phyloP scores from a whole-genome alignment of 2,329 filamentous ascomycete genomes.

The Blastomyces parvus region DNA sequence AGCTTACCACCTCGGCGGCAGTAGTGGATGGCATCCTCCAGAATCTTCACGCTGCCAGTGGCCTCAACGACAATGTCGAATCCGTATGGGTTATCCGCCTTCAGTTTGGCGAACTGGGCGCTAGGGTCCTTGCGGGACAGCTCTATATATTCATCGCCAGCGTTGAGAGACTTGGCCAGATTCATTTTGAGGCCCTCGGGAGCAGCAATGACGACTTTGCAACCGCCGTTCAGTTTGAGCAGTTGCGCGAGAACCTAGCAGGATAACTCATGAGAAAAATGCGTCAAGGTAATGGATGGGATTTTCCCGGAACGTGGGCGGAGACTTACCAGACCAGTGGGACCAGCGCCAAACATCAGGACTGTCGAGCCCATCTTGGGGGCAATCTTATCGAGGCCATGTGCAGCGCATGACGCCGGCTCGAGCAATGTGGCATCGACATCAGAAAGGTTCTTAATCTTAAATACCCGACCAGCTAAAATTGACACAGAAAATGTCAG shows the following conservation, averaged over 20 bases:
- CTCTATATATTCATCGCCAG: slow-evolving; percentile 41
- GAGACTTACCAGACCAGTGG: slow-evolving; percentile 48
- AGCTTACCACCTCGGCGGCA: slow-evolving; percentile 62
- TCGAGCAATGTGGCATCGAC: slow-evolving; percentile 60
- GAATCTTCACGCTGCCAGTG: slow-evolving; percentile 58
- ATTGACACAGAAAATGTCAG: slow-evolving; percentile 13
- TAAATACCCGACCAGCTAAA: slow-evolving; percentile 49
- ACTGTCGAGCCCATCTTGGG: slow-evolving; percentile 56
- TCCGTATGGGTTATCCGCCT: slow-evolving; percentile 57
- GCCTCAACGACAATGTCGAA: slow-evolving; percentile 67
- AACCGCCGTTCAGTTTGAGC: slow-evolving; percentile 56
- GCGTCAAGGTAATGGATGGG: background rate
- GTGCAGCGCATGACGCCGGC: slow-evolving; percentile 58
- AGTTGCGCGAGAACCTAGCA: slow-evolving; percentile 49
- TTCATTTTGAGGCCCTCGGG: slow-evolving; percentile 62
- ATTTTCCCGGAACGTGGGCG: background rate
- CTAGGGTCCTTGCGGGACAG: slow-evolving; percentile 43
- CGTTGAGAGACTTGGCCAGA: slow-evolving; percentile 44
- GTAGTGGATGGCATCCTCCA: slow-evolving; percentile 63
- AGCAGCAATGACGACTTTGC: slow-evolving; percentile 60
- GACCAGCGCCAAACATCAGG: slow-evolving; percentile 57
- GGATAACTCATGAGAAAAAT: background rate
- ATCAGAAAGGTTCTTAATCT: slow-evolving; percentile 54
- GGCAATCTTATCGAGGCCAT: slow-evolving; percentile 58
- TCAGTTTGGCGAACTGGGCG: slow-evolving; percentile 53